Conservation (phyloP, 805 yeast species). For the Wickerhamiella cacticola region DNA sequence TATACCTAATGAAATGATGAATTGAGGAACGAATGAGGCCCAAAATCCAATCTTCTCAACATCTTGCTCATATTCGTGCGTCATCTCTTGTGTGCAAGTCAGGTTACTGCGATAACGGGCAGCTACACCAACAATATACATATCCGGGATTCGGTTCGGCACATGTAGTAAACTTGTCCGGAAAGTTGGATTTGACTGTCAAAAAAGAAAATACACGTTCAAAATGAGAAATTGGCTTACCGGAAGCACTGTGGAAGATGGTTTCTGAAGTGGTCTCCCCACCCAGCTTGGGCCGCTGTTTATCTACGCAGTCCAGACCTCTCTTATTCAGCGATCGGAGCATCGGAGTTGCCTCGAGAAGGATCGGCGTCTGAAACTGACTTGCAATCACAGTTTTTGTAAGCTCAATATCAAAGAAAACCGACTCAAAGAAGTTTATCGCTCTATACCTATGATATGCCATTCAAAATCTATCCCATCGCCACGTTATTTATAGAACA, state of each 20-base stretch:
- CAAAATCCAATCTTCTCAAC: background rate
- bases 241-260: too few relatives aligned
- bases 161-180: too few relatives aligned
- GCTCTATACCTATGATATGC: too few relatives aligned
- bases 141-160: background rate
- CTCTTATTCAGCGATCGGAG: background rate
- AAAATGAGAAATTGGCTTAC: too few relatives aligned
- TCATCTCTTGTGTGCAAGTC: background rate
- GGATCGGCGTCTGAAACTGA: too few relatives aligned
- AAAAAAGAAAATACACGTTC: too few relatives aligned
- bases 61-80: background rate
- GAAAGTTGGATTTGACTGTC: too few relatives aligned
- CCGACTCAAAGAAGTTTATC: too few relatives aligned
- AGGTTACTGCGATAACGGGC: constrained; percentile 1
- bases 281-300: background rate
- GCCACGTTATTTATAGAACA: too few relatives aligned
- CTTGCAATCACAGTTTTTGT: too few relatives aligned
- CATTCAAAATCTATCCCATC: too few relatives aligned
- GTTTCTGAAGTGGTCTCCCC: background rate
- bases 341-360: background rate
- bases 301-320: background rate
- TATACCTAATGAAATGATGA: background rate
- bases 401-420: too few relatives aligned
- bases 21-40: background rate
- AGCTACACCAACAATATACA: background rate